phyloP scores from a whole-genome alignment of 495 filamentous ascomycete species.

The Rusavskia elegans region DNA sequence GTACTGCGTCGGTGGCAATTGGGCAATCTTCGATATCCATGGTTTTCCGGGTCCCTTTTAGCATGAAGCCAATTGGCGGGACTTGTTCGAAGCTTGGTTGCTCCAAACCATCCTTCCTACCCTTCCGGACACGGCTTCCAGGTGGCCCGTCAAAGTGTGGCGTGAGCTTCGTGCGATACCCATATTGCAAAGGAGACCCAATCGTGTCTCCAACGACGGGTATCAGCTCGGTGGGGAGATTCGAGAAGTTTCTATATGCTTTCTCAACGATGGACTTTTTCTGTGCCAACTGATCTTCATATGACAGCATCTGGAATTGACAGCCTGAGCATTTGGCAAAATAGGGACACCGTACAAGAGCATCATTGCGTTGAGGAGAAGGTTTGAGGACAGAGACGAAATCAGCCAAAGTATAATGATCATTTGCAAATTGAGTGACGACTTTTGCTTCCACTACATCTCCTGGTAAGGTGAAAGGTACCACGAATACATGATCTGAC shows the following conservation, averaged over 20 bases:
- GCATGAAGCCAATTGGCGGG: constrained; percentile 82
- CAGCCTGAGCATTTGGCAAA: constrained; percentile 81
- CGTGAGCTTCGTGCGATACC: constrained; percentile 90
- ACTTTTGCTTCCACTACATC: constrained; percentile 68
- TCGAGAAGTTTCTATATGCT: constrained; percentile 81
- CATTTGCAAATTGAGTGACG: constrained; percentile 44
- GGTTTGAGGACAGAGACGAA: constrained; percentile 63
- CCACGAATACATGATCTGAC: constrained; percentile 58
- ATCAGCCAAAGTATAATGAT: constrained; percentile 56
- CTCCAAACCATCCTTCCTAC: constrained; percentile 14
- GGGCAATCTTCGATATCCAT: constrained; percentile 97
- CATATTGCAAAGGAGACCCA: constrained; percentile 75
- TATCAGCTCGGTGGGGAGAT: constrained; percentile 55
- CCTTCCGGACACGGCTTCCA: constrained; percentile 25
- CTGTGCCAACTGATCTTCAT: constrained; percentile 66
- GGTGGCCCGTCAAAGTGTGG: constrained; percentile 77
- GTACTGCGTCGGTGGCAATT: constrained; percentile 74
- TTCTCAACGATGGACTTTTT: constrained; percentile 81
- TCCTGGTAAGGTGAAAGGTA: constrained; percentile 78
- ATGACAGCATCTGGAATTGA: constrained; percentile 94
- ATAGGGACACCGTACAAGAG: constrained; percentile 62
- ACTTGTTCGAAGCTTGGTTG: constrained; percentile 31
- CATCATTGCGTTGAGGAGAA: constrained; percentile 62
- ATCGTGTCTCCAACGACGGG: constrained; percentile 72
- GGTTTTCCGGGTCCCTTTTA: constrained; percentile 52